A percentile compares a stretch with the other conserved stretches of the same genome.
phyloP scores from a whole-genome alignment of 805 yeast species.

The Kazachstania africana region DNA sequence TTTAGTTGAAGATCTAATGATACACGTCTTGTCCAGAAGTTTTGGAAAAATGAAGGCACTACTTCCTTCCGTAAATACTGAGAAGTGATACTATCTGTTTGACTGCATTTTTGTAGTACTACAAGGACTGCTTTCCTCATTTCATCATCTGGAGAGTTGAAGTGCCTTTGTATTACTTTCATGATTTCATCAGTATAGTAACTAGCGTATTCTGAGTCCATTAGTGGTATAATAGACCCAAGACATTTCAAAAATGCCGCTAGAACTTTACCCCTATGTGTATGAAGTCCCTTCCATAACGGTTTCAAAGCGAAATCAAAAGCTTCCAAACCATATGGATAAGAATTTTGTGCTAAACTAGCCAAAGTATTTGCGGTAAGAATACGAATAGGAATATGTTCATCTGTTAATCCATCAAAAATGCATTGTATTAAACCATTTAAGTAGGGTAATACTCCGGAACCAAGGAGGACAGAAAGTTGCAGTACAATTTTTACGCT shows the following conservation, averaged over 20 bases:
- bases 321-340: conserved; percentile 84
- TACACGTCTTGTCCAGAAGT: conserved; percentile 73
- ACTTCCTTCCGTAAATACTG: conserved; percentile 40
- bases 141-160: conserved; percentile 75
- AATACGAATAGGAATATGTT: conserved; percentile 52
- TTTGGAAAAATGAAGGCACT: conserved; percentile 48
- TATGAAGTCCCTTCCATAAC: conserved; percentile 66
- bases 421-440: conserved; percentile 53
- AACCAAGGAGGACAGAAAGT: conserved; percentile 54
- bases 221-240: conserved; percentile 71
- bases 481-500: conserved; percentile 72
- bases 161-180: conserved; percentile 56
- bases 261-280: conserved; percentile 65
- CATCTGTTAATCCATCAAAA: conserved; percentile 49
- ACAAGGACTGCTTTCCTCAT: conserved; percentile 64
- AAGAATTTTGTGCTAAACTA: conserved; percentile 66
- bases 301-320: conserved; percentile 68
- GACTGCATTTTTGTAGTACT: conserved; percentile 56
- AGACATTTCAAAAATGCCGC: conserved; percentile 69
- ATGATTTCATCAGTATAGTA: conserved; percentile 70
- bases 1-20: conserved; percentile 56
- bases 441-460: conserved; percentile 65
- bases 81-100: conserved; percentile 44
- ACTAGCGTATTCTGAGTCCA: conserved; percentile 73
- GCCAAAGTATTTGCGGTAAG: conserved; percentile 63